A percentile compares a stretch with the other conserved stretches of the same genome.
Evolutionary conservation across 306 rosid genomes (phyloP).

Genomic region (Rubus idaeus): DNA sequence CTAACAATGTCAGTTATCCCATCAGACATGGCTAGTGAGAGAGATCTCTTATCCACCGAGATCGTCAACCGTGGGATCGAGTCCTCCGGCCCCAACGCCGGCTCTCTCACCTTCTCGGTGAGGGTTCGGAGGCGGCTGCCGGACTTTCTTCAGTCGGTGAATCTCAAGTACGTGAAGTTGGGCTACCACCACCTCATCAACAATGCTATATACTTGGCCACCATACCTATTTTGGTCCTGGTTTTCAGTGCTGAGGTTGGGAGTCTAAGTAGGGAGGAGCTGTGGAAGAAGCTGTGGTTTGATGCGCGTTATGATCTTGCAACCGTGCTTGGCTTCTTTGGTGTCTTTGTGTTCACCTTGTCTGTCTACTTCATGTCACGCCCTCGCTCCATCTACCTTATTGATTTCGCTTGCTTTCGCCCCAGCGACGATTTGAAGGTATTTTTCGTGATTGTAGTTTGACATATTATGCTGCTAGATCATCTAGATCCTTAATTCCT

Average conservation of each 20-base stretch:
- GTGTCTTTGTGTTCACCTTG: constrained; percentile 76
- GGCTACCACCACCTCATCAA: constrained; percentile 89
- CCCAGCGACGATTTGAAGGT: constrained; percentile 86
- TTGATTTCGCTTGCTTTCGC: constrained; percentile 73
- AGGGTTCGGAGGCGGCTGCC: constrained; percentile 80
- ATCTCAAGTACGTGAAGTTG: constrained; percentile 88
- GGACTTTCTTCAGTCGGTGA: constrained; percentile 87
- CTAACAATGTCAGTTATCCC: not conserved
- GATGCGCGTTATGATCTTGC: constrained; percentile 86
- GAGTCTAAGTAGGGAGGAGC: constrained; percentile 68
- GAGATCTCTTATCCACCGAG: constrained; percentile 78
- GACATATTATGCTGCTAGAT: not conserved
- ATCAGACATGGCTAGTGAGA: constrained; percentile 56
- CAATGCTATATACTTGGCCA: constrained; percentile 81
- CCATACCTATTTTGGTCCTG: constrained; percentile 70
- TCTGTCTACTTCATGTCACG: constrained; percentile 88
- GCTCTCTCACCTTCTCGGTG: constrained; percentile 81
- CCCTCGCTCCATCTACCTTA: constrained; percentile 79
- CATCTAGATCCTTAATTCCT: too few species aligned
- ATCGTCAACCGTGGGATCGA: constrained; percentile 90
- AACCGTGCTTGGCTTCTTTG: constrained; percentile 69
- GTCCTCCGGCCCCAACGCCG: constrained; percentile 86
- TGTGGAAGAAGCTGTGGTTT: constrained; percentile 86
- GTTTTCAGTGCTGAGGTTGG: constrained; percentile 94
- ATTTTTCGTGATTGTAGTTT: not conserved